phyloP scores from a whole-genome alignment of 352 stramenopile genomes.

The Globisporangium cystogenes region DNA sequence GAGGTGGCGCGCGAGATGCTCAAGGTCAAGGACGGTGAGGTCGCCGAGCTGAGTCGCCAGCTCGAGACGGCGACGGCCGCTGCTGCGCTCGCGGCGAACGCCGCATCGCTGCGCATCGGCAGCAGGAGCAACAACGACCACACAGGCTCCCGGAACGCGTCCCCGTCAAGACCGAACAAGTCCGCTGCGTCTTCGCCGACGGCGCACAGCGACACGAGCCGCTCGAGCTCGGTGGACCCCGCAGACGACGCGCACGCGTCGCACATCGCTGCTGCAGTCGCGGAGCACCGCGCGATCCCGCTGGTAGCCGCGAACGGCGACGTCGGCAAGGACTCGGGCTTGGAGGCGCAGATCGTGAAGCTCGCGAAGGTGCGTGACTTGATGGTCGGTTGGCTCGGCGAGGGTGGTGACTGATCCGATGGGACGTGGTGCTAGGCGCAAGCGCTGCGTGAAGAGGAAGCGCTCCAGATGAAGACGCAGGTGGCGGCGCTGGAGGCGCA shows the following conservation, averaged over 20 bases:
- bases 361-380: conserved; percentile 17
- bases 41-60: conserved; percentile 38
- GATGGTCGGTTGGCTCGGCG: no score
- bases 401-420: not conserved
- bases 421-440: not conserved
- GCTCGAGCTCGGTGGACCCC: conserved; percentile 15
- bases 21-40: conserved; percentile 45
- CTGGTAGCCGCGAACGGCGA: conserved; percentile 13
- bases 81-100: conserved; percentile 13
- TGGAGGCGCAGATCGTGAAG: conserved; percentile 22
- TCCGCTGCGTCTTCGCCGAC: conserved; percentile 31
- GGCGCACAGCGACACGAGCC: conserved; percentile 30
- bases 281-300: conserved; percentile 39
- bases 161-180: conserved; percentile 31
- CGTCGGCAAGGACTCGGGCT: not conserved
- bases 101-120: conserved; percentile 6
- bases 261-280: conserved; percentile 34
- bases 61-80: conserved; percentile 33
- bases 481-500: conserved; percentile 37
- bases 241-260: conserved; percentile 25
- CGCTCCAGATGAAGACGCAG: conserved; percentile 36
- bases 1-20: conserved; percentile 36
- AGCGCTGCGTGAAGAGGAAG: conserved; percentile 18
- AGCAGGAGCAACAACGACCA: conserved; percentile 12
- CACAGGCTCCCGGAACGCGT: conserved; percentile 11